Percentiles rank a stretch among this genome's conserved stretches.
phyloP scores from a whole-genome alignment of 257 asterid species.

The Gentiana straminea region DNA sequence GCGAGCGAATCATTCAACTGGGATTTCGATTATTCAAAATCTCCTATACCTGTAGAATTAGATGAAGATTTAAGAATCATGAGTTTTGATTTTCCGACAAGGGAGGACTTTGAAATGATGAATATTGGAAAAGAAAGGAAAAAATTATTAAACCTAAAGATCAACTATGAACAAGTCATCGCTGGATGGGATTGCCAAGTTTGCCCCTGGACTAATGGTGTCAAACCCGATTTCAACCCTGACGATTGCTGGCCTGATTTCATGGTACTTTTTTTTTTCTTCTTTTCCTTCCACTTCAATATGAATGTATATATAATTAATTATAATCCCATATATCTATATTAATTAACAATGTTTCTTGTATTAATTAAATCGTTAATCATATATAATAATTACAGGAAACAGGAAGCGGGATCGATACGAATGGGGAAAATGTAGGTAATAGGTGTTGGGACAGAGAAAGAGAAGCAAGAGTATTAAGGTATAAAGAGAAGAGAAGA shows the following conservation, averaged over 20 bases:
- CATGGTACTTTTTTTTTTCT: slow-evolving; percentile 21
- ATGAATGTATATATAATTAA: no score
- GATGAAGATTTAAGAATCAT: slow-evolving; percentile 5
- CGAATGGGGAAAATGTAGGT: no score
- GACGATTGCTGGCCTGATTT: slow-evolving; percentile 25
- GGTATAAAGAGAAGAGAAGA: slow-evolving; percentile 70
- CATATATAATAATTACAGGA: no score
- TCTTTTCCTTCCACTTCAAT: no score
- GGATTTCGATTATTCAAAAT: slow-evolving; percentile 28
- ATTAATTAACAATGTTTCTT: no score
- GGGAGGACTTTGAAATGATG: slow-evolving; percentile 7
- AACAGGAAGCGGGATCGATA: no score
- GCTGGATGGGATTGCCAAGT: slow-evolving; percentile 53
- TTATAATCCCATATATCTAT: no score
- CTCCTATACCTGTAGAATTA: slow-evolving; percentile 2
- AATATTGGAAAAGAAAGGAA: slow-evolving; percentile 13
- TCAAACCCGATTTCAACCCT: slow-evolving; percentile 32
- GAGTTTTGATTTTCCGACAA: no score
- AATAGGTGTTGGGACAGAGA: slow-evolving; percentile 15
- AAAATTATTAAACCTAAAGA: slow-evolving; percentile 31
- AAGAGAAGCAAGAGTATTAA: slow-evolving; percentile 55
- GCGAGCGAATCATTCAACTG: slow-evolving; percentile 29
- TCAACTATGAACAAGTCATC: slow-evolving; percentile 48
- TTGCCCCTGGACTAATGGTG: slow-evolving; percentile 60
- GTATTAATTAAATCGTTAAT: no score